Evolutionary conservation across 768 basidiomycete genomes (phyloP), one percentile per base, ranked within the genome.

Genomic region (Suillus paluster): DNA sequence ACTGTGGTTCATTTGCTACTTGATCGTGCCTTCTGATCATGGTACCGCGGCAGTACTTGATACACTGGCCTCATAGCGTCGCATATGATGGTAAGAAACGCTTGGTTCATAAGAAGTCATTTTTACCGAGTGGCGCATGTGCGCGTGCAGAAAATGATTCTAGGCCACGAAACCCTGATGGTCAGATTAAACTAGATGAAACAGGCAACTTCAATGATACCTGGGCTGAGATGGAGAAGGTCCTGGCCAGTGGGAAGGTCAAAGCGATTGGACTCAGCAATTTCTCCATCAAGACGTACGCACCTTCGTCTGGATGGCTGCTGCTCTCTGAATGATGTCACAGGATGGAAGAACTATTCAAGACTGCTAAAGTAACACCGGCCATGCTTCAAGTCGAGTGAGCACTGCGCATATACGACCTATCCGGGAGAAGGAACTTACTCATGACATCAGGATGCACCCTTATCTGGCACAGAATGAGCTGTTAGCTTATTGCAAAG

Each of bases 51-150:
- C 44, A 72, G 71, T 78, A 75, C 68, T 69, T 80, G 58, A 73
- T 80, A 68, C 79, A 79, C 57, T 80, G 77, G 77, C 79, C 79
- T 1, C 62, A 68, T 64, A 58, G 66, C 56, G 58, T 62, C 19
- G 53, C 45, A 34, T 67, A 63, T 39, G 68, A 71, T 52, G 63
- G 66, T 66, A 21, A 53, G 58, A 50, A 50, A 30, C 19, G 49
- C 27, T 19, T 10, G 19, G 19, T 30, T 30, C 23, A 8, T 23
- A 44, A 3, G 30, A 1, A 41, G 11, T 8, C 9, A 57, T 25
- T 3, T 33, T n/a, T 19, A 49, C 23, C 59, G 38, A 33, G 45
- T 45, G 5, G 8, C 10, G 8, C 48, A 19, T 17, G 30, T n/a
- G 46, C 45, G 33, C 27, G 27, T 30, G n/a, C 14, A 30, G 46